Conservation (phyloP, 2,329 filamentous ascomycete species). For the Byssochlamys sp. region DNA sequence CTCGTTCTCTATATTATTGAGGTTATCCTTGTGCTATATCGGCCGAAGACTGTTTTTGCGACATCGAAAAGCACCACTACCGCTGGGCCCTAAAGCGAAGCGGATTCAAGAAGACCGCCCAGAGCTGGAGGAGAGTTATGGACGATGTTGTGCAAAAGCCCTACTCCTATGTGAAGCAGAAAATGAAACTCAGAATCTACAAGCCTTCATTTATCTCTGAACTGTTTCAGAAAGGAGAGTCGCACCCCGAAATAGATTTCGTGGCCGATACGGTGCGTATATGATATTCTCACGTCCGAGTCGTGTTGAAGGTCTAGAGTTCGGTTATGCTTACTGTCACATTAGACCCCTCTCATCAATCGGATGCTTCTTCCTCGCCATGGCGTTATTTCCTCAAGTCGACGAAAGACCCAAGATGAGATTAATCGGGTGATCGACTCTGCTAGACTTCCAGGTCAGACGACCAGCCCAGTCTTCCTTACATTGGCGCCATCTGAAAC, state of each 20-base stretch:
- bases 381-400: slow-evolving; percentile 39
- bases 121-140: slow-evolving; percentile 23
- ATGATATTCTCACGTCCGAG: neutral
- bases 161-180: slow-evolving; percentile 35
- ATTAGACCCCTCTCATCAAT: slow-evolving; percentile 29
- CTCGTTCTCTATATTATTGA: neutral
- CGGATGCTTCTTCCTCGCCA: slow-evolving; percentile 37
- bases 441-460: slow-evolving; percentile 21
- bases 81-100: slow-evolving; percentile 40
- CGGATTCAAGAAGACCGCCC: slow-evolving; percentile 37
- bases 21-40: neutral
- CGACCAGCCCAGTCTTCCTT: slow-evolving; percentile 23
- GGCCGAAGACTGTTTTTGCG: neutral
- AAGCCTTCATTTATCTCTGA: slow-evolving; percentile 33
- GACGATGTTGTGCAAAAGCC: slow-evolving; percentile 28
- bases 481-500: slow-evolving; percentile 20
- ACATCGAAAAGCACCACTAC: slow-evolving; percentile 21
- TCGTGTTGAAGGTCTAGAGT: neutral
- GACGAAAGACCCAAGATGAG: slow-evolving; percentile 35
- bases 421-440: slow-evolving; percentile 23
- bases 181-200: slow-evolving; percentile 25
- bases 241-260: slow-evolving; percentile 17
- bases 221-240: slow-evolving; percentile 24
- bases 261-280: slow-evolving; percentile 28
- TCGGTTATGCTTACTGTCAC: neutral